These are phyloP conservation scores for Geotrichum europaeum DNA, from an alignment of 1,139 yeast species.

Conservation along the genomic window DNA sequence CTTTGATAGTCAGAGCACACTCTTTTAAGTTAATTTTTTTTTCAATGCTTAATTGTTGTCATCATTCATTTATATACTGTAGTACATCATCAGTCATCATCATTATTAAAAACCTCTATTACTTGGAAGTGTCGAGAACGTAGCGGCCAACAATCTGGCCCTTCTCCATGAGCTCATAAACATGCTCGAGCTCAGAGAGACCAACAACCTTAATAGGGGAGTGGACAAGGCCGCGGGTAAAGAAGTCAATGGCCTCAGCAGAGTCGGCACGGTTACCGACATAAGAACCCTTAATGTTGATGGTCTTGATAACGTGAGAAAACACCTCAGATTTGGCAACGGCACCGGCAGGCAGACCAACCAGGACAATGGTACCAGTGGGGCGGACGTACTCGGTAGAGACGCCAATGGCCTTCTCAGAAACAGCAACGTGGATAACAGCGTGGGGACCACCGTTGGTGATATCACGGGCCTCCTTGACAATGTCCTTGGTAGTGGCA, in stretches of 20 bases:
- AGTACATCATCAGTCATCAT: conserved; percentile 9
- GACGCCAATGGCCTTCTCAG: conserved; percentile 64
- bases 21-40: background rate
- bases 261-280: conserved; percentile 80
- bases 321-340: conserved; percentile 57
- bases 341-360: conserved; percentile 75
- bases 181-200: conserved; percentile 51
- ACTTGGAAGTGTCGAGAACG: conserved; percentile 52
- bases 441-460: conserved; percentile 79
- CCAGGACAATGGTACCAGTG: conserved; percentile 71
- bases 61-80: background rate
- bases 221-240: conserved; percentile 58
- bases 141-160: conserved; percentile 71
- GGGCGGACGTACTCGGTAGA: conserved; percentile 67
- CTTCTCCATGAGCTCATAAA: conserved; percentile 61
- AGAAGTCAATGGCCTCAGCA: conserved; percentile 71
- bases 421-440: conserved; percentile 72
- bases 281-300: conserved; percentile 65
- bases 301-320: conserved; percentile 57
- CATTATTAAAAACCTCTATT: conserved; percentile 16
- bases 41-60: background rate
- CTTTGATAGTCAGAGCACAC: too few species aligned
- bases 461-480: conserved; percentile 45
- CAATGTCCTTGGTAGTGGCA: conserved; percentile 43
- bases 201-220: conserved; percentile 65